Evolutionary conservation across 352 stramenopile species (phyloP), one percentile per base, ranked within the genome.

Genomic region (Globisporangium polare): DNA sequence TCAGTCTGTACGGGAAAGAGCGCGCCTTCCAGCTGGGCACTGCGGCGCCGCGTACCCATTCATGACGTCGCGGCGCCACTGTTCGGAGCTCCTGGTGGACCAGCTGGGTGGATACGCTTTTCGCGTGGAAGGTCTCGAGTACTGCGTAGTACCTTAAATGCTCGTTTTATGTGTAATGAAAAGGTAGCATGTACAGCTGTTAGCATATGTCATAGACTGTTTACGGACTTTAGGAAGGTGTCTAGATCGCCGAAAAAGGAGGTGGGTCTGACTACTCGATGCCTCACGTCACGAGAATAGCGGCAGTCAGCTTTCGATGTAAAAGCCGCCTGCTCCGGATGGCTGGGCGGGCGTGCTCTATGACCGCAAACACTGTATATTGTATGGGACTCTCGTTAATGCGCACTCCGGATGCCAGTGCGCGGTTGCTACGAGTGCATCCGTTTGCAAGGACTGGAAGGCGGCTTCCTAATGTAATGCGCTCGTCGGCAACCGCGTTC

Each of bases 91-190:
- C 50, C 29, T 42, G 50, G 27, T 41, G 50, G 18, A 27, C 27
- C 50, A 55, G 29, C 27, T 55, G 50, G 50, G 27, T 22, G 50
- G 50, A 55, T 55, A 55, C 50, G 39, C 26, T 55, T 54, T 41
- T 31, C 18, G 29, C 15, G 9, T 58, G 7, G 52, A 58, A 58
- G 15, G 20, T 24, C 31, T 47, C 35, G 13, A 5, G 35, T 58
- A 58, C 47, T 58, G 33, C 33, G 52, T 58, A 42, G 3, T 4
- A 5, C 4, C 9, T 12, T 22, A 27, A 41, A 27, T 20, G 8
- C 5, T 8, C 17, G 1, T 2, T 39, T 10, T 1, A 7, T 12
- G 0, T 2, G 12, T 15, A 22, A 24, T 39, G 17, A 20, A 15
- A 39, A 24, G 26, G 26, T 53, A n/a, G 26, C 37, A n/a, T 7